Conservation (phyloP, 2,329 filamentous ascomycete genomes). For the Colletotrichum melonis region DNA sequence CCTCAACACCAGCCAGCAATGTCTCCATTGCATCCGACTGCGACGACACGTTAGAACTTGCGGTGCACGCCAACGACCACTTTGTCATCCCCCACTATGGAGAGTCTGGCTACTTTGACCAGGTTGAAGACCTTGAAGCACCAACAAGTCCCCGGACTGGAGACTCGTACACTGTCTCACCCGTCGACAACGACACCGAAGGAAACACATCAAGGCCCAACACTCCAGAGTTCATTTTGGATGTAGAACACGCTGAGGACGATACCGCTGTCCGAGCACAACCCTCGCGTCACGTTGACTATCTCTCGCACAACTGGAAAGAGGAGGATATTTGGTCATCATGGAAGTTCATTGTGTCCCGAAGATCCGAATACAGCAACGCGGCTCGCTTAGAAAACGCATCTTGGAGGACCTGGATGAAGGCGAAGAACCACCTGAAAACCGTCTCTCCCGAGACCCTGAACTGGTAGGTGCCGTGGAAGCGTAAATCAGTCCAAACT, state of each 20-base stretch:
- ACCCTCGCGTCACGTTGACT: constrained; percentile 92
- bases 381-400: constrained; percentile 90
- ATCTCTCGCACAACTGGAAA: constrained; percentile 91
- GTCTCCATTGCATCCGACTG: constrained; percentile 70
- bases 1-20: constrained; percentile 73
- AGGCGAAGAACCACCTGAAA: constrained; percentile 86
- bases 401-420: constrained; percentile 97
- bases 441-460: constrained; percentile 92
- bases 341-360: constrained; percentile 91
- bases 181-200: constrained; percentile 64
- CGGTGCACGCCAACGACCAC: constrained; percentile 60
- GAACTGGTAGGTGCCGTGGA: constrained; percentile 78
- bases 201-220: constrained; percentile 65
- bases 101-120: constrained; percentile 59
- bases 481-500: constrained; percentile 6
- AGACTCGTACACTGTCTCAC: constrained; percentile 64
- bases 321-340: constrained; percentile 98
- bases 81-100: constrained; percentile 59
- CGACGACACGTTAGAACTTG: constrained; percentile 57
- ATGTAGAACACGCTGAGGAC: constrained; percentile 75
- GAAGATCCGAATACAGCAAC: constrained; percentile 83
- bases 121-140: constrained; percentile 60
- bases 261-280: constrained; percentile 80
- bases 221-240: constrained; percentile 58
- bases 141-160: constrained; percentile 61